phyloP scores from a whole-genome alignment of 169 alveolate genomes.

The Miamiensis avidus region DNA sequence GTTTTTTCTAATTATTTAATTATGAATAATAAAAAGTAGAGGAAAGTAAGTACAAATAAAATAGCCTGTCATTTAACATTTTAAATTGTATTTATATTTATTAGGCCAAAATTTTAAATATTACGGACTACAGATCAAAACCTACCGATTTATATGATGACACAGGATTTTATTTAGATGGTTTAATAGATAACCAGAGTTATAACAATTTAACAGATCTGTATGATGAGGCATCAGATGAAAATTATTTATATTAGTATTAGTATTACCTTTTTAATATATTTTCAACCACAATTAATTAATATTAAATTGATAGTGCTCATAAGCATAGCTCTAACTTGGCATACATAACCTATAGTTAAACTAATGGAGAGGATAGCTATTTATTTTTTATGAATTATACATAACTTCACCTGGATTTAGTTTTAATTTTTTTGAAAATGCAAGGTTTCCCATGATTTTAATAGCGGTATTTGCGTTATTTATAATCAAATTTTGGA shows the following conservation, averaged over 20 bases:
- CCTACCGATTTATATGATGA: not conserved
- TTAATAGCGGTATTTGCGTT: not conserved
- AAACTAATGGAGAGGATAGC: not conserved
- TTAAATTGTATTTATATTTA: too few relatives aligned
- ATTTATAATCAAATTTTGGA: not conserved
- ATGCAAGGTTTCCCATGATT: not conserved
- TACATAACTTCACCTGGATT: not conserved
- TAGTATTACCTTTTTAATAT: too few relatives aligned
- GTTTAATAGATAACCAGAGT: too few relatives aligned
- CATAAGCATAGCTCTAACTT: not conserved
- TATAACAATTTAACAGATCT: too few relatives aligned
- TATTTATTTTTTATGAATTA: not conserved
- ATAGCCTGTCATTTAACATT: too few relatives aligned
- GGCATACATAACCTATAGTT: not conserved
- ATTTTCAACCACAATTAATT: too few relatives aligned
- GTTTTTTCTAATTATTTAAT: not conserved
- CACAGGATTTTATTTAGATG: not conserved
- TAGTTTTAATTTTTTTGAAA: not conserved
- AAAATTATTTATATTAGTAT: too few relatives aligned
- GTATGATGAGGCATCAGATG: too few relatives aligned
- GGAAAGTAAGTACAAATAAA: not conserved
- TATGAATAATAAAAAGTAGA: too few relatives aligned
- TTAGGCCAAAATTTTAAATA: not conserved
- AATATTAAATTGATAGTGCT: not conserved
- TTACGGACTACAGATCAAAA: not conserved